Percentiles rank a stretch among this genome's conserved stretches.
phyloP scores from a whole-genome alignment of 148 eudicot genomes.

The Beta vulgaris region DNA sequence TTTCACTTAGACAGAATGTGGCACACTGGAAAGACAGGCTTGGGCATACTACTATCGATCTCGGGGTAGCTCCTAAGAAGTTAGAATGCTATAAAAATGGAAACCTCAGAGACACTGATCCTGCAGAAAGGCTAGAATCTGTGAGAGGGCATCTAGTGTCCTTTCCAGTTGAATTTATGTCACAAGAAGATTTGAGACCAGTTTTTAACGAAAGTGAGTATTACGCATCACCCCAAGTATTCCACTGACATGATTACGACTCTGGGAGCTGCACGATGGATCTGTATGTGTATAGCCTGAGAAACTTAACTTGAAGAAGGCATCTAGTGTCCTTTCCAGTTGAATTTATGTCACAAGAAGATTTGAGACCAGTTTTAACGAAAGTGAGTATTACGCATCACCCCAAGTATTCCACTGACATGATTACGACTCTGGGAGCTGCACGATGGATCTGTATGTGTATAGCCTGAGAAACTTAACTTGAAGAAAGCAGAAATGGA shows the following conservation, averaged over 20 bases:
- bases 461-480: no score
- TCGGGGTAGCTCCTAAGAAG: conserved; percentile 84
- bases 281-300: conserved; percentile 1
- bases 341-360: conserved; percentile 92
- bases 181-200: conserved; percentile 88
- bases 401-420: conserved; percentile 87
- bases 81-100: conserved; percentile 85
- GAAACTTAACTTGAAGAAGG: conserved; percentile 14
- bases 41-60: conserved; percentile 87
- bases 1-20: conserved; percentile 77
- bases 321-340: conserved; percentile 94
- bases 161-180: conserved; percentile 92
- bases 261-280: background rate
- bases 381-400: conserved; percentile 95
- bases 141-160: conserved; percentile 95
- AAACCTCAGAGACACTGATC: conserved; percentile 58
- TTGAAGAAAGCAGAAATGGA: conserved; percentile 9
- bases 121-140: conserved; percentile 71
- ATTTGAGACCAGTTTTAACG: conserved; percentile 92
- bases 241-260: conserved; percentile 49
- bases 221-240: conserved; percentile 93
- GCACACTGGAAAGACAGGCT: conserved; percentile 84
- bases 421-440: background rate
- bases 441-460: background rate
- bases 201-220: conserved; percentile 97